Evolutionary conservation across 116 monocot species (phyloP).

Genomic region (Iris pallida): DNA sequence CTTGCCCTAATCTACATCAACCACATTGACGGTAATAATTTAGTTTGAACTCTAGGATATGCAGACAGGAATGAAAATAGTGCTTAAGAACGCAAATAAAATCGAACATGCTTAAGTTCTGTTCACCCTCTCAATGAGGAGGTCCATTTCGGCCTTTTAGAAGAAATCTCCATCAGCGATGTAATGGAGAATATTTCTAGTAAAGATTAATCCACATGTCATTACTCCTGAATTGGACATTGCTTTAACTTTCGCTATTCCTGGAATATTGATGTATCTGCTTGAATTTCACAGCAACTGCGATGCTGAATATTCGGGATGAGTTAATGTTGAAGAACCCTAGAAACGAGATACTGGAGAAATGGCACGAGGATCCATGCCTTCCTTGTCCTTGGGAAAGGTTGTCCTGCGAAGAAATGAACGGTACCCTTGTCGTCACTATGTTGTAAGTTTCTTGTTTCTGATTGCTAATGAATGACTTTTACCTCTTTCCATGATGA

Average conservation of each 20-base stretch:
- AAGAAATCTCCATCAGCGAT: too few relatives aligned
- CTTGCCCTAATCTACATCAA: neutral
- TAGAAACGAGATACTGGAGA: constrained; percentile 18
- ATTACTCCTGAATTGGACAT: too few relatives aligned
- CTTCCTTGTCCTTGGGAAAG: constrained; percentile 30
- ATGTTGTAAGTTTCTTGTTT: constrained; percentile 34
- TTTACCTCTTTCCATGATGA: neutral
- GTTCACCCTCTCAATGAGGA: too few relatives aligned
- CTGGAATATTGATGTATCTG: neutral
- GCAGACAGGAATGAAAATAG: too few relatives aligned
- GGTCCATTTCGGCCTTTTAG: too few relatives aligned
- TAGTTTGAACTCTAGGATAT: too few relatives aligned
- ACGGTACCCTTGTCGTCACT: constrained; percentile 19
- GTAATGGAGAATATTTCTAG: too few relatives aligned
- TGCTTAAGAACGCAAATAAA: too few relatives aligned
- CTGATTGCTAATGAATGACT: neutral
- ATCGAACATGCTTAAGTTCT: too few relatives aligned
- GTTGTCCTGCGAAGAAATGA: constrained; percentile 22
- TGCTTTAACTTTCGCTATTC: constrained; percentile 2
- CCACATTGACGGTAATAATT: too few relatives aligned
- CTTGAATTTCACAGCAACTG: constrained; percentile 24
- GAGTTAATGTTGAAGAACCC: constrained; percentile 23
- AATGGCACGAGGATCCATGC: constrained; percentile 45
- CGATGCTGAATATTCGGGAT: constrained; percentile 19
- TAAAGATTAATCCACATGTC: too few relatives aligned